Base-by-base conservation (phyloP, 345 rosid species). In the Durio zibethinus region DNA sequence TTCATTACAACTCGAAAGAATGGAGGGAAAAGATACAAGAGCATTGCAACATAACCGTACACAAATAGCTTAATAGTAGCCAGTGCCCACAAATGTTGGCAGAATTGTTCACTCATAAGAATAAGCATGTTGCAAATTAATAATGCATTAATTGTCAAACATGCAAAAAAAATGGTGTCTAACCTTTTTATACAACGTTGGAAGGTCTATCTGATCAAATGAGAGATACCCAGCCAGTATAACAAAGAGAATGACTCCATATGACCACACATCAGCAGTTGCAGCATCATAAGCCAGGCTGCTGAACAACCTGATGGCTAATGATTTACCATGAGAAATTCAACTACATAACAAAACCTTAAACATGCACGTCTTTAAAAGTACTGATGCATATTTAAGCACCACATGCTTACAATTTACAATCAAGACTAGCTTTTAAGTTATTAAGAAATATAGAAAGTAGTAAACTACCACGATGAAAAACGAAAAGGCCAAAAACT, bases 181-280 rank as follows among this genome's bases (percentile, higher is more conserved):
- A 72, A 92, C 97, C 97, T 88, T 93, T 82, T 65, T 86, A 78
- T 83, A 93, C 86, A 95, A 84, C 10, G 88, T 77, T 72, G 97
- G 94, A 79, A 95, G 93, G 82, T 95, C 94, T 23, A 74, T 82
- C 82, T 89, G 97, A 23, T 87, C 79, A 82, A 95, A 95, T 43
- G 99, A 97, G 76, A 90, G 90, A 87, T 82, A 88, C 35, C 98
- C 99, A 77, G 98, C 98, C 93, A 90, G 84, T 16, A 93, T 83
- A 79, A 95, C 92, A 31, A 83, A 95, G 76, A 95, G 94, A 79
- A 95, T 87, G 35, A 95, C 98, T 62, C 99, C 99, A 54, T 97
- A 96, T 47, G 99, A 96, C 97, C 99, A 96, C 64, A 93, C 66
- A 73, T 93, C 99, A 57, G 99, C 97, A 82, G 91, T 91, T 56